These are phyloP conservation scores for Senna siamea DNA, from an alignment of 306 rosid species.

Conservation along the genomic window DNA sequence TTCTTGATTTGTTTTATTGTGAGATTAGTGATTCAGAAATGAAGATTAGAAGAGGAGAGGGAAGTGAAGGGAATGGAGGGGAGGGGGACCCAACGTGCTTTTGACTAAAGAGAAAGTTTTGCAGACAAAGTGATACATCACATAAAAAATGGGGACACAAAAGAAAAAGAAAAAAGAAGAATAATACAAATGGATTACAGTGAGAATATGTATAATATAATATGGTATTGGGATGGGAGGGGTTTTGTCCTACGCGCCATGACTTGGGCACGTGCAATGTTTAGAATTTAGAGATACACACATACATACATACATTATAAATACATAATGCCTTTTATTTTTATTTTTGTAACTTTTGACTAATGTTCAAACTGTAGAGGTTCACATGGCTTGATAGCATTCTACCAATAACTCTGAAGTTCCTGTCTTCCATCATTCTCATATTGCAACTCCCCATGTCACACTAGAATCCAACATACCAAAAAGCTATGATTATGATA, in stretches of 20 bases:
- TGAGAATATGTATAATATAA: neutral
- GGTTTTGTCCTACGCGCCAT: neutral
- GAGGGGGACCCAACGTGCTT: slow-evolving; percentile 68
- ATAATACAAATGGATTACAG: slow-evolving; percentile 41
- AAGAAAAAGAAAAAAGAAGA: neutral
- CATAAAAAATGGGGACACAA: neutral
- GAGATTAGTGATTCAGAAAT: slow-evolving; percentile 48
- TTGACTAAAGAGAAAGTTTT: slow-evolving; percentile 68
- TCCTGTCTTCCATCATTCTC: slow-evolving; percentile 37
- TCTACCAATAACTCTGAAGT: neutral
- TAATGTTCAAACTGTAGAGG: slow-evolving; percentile 10
- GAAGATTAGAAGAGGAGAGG: slow-evolving; percentile 43
- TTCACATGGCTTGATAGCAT: slow-evolving; percentile 42
- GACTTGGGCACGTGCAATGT: slow-evolving; percentile 21
- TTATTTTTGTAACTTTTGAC: slow-evolving; percentile 31
- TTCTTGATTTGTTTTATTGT: slow-evolving; percentile 28
- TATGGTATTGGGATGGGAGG: neutral
- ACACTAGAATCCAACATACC: neutral
- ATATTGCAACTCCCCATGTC: no score
- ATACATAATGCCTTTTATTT: neutral
- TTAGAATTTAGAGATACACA: neutral
- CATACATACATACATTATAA: neutral
- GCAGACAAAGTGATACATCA: slow-evolving; percentile 40
- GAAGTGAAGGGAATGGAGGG: no score
- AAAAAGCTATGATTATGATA: neutral